Conservation (phyloP, 164 flowering plant species). For the Magnolia officinalis region DNA sequence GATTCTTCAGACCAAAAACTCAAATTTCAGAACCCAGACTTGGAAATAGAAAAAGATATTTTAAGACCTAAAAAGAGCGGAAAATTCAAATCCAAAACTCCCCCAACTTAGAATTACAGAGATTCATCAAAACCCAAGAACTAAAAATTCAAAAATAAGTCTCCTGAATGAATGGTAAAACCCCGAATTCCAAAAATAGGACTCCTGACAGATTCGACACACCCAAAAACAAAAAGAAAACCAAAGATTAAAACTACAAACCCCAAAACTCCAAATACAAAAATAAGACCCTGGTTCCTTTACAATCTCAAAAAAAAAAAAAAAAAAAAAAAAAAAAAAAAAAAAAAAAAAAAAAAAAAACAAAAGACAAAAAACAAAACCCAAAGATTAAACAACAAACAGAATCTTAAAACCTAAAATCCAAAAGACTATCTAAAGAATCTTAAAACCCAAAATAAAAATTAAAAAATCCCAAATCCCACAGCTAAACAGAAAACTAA, state of each 20-base stretch:
- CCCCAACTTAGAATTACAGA: background rate
- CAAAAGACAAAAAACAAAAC: background rate
- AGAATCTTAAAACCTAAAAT: conserved; percentile 8
- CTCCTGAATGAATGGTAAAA: background rate
- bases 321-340: background rate
- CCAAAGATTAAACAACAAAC: background rate
- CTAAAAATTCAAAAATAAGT: background rate
- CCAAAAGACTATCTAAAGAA: background rate
- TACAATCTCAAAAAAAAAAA: background rate
- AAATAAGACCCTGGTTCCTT: background rate
- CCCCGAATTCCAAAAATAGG: background rate
- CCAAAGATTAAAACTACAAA: background rate
- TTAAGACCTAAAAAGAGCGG: background rate
- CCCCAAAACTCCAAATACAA: background rate
- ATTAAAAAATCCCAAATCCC: background rate
- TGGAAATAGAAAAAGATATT: background rate
- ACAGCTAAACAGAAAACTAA: too few species aligned
- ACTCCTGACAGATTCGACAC: background rate
- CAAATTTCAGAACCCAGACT: background rate
- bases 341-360: background rate
- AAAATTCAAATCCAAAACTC: background rate
- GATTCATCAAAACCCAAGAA: conserved; percentile 3
- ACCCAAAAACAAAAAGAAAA: background rate
- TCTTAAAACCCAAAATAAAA: background rate
- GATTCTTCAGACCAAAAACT: background rate